Evolutionary conservation across 495 filamentous ascomycete genomes (phyloP).

Genomic region (Aspergillus panamensis): DNA sequence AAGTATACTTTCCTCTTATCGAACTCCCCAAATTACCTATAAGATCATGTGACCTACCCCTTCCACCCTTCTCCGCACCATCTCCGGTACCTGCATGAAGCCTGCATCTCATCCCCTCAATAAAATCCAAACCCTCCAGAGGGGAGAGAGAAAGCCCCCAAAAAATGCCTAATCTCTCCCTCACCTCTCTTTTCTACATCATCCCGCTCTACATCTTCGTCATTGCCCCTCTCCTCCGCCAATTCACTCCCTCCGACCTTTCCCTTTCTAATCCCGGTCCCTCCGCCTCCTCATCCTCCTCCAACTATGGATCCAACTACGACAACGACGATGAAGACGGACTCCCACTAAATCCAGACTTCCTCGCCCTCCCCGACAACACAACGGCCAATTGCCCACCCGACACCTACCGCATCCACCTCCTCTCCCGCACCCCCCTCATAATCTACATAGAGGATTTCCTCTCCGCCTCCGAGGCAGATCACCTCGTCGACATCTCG

Average conservation of each 20-base stretch:
- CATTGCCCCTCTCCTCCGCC: conserved; percentile 23
- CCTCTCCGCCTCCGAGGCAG: conserved; percentile 44
- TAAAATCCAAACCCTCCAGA: not conserved
- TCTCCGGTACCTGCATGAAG: too few relatives aligned
- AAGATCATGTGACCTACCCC: too few relatives aligned
- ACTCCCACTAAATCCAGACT: conserved; percentile 23
- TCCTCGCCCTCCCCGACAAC: conserved; percentile 36
- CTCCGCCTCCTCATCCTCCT: conserved; percentile 7
- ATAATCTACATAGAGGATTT: conserved; percentile 57
- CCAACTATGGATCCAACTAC: conserved; percentile 19
- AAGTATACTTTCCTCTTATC: conserved; percentile 52
- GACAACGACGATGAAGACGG: conserved; percentile 17
- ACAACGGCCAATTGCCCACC: conserved; percentile 32
- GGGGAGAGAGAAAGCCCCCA: not conserved
- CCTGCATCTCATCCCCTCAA: too few relatives aligned
- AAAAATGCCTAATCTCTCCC: conserved; percentile 20
- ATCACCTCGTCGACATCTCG: conserved; percentile 47
- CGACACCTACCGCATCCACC: conserved; percentile 35
- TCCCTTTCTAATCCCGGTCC: conserved; percentile 21
- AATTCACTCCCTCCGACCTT: conserved; percentile 33
- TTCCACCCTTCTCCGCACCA: too few relatives aligned
- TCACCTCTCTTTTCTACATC: conserved; percentile 39
- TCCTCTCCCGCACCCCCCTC: conserved; percentile 50
- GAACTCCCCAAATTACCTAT: conserved; percentile 18
- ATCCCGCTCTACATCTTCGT: conserved; percentile 42